Evolutionary conservation across 2,329 filamentous ascomycete species (phyloP).

Genomic region (Cytospora schulzeri): DNA sequence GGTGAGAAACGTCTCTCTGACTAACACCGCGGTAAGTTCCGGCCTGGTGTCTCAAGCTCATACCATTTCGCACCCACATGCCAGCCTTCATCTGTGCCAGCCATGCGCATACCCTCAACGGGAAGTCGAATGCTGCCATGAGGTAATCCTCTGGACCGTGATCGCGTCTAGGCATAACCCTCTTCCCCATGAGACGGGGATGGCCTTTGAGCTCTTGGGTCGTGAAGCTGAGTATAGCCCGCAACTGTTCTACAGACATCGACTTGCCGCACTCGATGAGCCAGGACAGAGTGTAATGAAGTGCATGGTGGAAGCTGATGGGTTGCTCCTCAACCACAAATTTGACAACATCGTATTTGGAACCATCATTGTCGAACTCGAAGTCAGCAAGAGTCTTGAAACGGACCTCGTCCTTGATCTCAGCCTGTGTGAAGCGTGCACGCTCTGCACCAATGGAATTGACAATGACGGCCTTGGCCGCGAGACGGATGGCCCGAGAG

Average conservation of each 20-base stretch:
- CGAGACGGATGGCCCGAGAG: constrained; percentile 70
- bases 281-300: constrained; percentile 97
- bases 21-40: constrained; percentile 88
- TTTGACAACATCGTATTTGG: constrained; percentile 71
- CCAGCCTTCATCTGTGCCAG: constrained; percentile 96
- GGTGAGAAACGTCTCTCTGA: constrained; percentile 89
- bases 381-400: constrained; percentile 80
- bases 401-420: constrained; percentile 81
- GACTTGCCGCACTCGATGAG: constrained; percentile 84
- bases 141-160: constrained; percentile 75
- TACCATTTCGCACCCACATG: constrained; percentile 98
- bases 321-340: constrained; percentile 87
- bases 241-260: constrained; percentile 69
- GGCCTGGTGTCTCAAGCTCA: constrained; percentile 93
- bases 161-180: constrained; percentile 57
- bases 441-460: constrained; percentile 90
- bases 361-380: constrained; percentile 69
- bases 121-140: constrained; percentile 88
- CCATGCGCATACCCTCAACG: constrained; percentile 92
- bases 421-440: constrained; percentile 78
- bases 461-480: constrained; percentile 81
- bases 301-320: constrained; percentile 95
- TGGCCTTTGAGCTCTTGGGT: constrained; percentile 68
- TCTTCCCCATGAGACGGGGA: constrained; percentile 62
- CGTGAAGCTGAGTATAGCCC: constrained; percentile 70